Conservation (phyloP, 2,329 filamentous ascomycete species). For the Penicillium sp. region DNA sequence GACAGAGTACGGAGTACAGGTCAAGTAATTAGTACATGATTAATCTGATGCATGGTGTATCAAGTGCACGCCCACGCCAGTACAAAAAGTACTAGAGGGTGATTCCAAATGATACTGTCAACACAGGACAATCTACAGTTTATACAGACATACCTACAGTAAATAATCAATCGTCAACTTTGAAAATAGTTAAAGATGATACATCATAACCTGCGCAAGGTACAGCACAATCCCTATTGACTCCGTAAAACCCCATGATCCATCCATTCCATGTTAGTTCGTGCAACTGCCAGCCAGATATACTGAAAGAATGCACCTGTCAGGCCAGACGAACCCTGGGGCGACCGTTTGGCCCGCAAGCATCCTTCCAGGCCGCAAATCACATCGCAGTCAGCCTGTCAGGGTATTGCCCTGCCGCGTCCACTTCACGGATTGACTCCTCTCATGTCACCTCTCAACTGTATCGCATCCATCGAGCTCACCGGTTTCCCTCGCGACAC, state of each 20-base stretch:
- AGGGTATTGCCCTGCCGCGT: not conserved
- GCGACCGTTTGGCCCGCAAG: conserved; percentile 34
- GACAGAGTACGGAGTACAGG: not conserved
- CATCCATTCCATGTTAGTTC: conserved; percentile 17
- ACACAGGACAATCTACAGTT: not conserved
- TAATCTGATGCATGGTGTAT: not conserved
- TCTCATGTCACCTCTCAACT: not conserved
- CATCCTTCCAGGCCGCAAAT: conserved; percentile 16
- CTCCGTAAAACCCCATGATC: not conserved
- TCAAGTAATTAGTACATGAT: not conserved
- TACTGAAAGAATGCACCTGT: conserved; percentile 24
- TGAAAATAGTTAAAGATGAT: not conserved
- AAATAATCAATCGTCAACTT: not conserved
- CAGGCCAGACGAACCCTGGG: conserved; percentile 35
- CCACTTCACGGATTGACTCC: not conserved
- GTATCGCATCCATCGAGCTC: not conserved
- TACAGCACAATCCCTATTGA: not conserved
- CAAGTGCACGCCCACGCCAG: not conserved
- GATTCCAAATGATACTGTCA: not conserved
- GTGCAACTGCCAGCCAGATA: conserved; percentile 24
- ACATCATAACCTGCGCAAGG: not conserved
- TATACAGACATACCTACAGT: not conserved
- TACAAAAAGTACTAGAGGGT: not conserved
- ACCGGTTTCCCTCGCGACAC: not conserved
- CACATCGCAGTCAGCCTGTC: conserved; percentile 10